phyloP scores from a whole-genome alignment of 129 eudicot species.

The Tanacetum coccineum region DNA sequence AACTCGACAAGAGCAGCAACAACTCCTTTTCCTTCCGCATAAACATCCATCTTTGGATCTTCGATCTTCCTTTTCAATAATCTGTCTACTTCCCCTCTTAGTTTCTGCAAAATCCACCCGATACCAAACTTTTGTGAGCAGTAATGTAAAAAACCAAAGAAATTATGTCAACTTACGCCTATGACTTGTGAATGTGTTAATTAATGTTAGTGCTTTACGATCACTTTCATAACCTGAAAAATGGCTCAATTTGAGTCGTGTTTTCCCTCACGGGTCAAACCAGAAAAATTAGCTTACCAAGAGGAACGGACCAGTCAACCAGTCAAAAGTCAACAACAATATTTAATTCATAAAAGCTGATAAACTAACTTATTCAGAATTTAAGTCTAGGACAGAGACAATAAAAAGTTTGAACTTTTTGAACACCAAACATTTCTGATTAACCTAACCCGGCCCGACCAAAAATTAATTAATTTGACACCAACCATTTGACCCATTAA shows the following conservation, averaged over 20 bases:
- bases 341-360: neutral
- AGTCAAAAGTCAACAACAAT: neutral
- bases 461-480: neutral
- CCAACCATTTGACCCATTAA: neutral
- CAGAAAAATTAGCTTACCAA: neutral
- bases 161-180: neutral
- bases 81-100: conserved; percentile 85
- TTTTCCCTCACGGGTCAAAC: neutral
- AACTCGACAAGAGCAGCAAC: conserved; percentile 91
- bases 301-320: neutral
- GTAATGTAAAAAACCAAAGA: neutral
- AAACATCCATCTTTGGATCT: conserved; percentile 72
- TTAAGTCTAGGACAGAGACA: too few relatives aligned
- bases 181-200: neutral
- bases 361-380: neutral
- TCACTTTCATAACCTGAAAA: too few relatives aligned
- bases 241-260: neutral
- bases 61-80: conserved; percentile 76
- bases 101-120: conserved; percentile 50
- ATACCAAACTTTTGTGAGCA: neutral
- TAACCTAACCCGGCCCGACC: too few relatives aligned
- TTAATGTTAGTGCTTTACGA: too few relatives aligned
- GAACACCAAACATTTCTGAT: neutral
- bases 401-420: too few relatives aligned
- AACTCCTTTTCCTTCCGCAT: conserved; percentile 72